Conservation (phyloP, 2,329 filamentous ascomycete genomes). For the Aspergillus glaucus region DNA sequence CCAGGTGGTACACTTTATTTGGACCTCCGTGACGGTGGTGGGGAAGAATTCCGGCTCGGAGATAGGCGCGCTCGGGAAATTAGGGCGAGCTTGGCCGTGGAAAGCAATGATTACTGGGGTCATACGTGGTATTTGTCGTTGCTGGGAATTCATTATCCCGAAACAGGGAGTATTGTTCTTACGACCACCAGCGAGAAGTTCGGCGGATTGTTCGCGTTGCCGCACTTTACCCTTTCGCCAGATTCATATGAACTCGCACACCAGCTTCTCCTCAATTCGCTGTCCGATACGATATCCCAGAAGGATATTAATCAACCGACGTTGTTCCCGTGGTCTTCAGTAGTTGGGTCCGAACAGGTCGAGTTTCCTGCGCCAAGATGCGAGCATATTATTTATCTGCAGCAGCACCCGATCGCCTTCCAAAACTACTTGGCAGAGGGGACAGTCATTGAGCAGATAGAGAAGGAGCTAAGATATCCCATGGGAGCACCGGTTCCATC, state of each 20-base stretch:
- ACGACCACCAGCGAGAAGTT: constrained; percentile 92
- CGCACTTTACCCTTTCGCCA: constrained; percentile 65
- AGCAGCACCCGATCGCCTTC: constrained; percentile 46
- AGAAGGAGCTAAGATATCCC: constrained; percentile 55
- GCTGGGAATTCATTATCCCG: constrained; percentile 79
- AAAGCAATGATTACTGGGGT: constrained; percentile 63
- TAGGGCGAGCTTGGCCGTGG: constrained; percentile 62
- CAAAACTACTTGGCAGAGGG: constrained; percentile 23
- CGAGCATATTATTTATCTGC: constrained; percentile 82
- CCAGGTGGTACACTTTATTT: constrained; percentile 62
- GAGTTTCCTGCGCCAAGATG: constrained; percentile 63
- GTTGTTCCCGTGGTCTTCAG: constrained; percentile 70
- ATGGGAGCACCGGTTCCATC: constrained; percentile 50
- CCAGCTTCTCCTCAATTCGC: constrained; percentile 64
- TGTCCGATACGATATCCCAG: constrained; percentile 58
- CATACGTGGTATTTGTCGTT: constrained; percentile 74
- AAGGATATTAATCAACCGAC: constrained; percentile 54
- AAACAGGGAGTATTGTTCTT: constrained; percentile 71
- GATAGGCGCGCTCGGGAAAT: constrained; percentile 60
- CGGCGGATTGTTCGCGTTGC: constrained; percentile 81
- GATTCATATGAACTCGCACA: constrained; percentile 53
- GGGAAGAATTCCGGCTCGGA: constrained; percentile 31
- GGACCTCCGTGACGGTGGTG: constrained; percentile 54
- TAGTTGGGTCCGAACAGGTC: constrained; percentile 46
- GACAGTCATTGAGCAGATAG: constrained; percentile 45